Base-by-base conservation (phyloP, 2,329 filamentous ascomycete species). In the Alternaria postmessia region DNA sequence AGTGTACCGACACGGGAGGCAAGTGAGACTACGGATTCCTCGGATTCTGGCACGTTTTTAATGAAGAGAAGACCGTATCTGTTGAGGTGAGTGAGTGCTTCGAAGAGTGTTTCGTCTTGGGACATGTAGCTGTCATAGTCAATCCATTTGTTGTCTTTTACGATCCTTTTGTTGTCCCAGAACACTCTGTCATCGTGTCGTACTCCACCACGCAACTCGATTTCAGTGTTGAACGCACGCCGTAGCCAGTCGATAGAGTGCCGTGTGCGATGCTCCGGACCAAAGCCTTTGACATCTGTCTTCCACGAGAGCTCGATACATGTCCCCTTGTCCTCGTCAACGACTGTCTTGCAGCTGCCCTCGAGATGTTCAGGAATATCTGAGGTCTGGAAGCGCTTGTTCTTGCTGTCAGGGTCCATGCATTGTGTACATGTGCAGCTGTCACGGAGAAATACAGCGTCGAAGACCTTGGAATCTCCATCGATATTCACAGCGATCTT, bases 1-100 rank as follows among this genome's bases (percentile, higher is more conserved):
- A 97, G 81, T 34, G 87, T 87, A 1, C 93, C 94, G 60, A 98
- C 91, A 52, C 89, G 87, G 4, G 84, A 82, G 2, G 89, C 91
- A 59, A 98, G 88, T 22, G 83, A 80, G 39, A 87, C 84, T 5
- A 97, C 90, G 5, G 88, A 85, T 1, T 84, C 78, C 62, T 90
- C 86, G 16, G 86, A 85, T 9, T 88, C 82, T 0, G 94, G 94
- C 6, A 97, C 89, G 61, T 87, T 86, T 49, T 86, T 87, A 28
- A 98, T 78, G 76, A 96, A 92, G 16, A 97, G 80, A 0, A 98
- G 81, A 0, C 95, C 95, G 51, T 89, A 85, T 32, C 80, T 80
- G 36, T 85, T 80, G 4, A 98, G 82, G 51, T 88, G 84, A 12
- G 81, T 77, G 54, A 97, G 81, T 3, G 87, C 89, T 3, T 82